A percentile compares a stretch with the other conserved stretches of the same genome.
phyloP scores from a whole-genome alignment of 1,284 basidiomycete genomes.

The Earliella scabrosa region DNA sequence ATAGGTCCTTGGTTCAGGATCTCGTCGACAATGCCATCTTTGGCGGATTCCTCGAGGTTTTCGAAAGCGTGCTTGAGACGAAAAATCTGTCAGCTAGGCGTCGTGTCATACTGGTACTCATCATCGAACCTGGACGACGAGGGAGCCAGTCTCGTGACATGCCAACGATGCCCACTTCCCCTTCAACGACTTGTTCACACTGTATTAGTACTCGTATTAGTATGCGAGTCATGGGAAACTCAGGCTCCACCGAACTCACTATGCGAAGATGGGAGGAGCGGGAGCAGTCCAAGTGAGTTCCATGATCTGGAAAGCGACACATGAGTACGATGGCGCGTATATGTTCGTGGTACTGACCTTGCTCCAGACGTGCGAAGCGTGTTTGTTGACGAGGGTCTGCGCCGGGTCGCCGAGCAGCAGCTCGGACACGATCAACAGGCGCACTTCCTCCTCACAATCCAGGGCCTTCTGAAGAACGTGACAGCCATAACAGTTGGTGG shows the following conservation, averaged over 20 bases:
- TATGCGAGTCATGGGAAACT: too few species aligned
- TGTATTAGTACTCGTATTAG: too few species aligned
- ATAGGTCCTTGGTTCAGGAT: conserved; percentile 69
- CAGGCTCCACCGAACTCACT: too few species aligned
- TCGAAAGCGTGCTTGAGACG: conserved; percentile 77
- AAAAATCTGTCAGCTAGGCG: too few species aligned
- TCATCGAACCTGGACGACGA: conserved; percentile 79
- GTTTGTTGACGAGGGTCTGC: conserved; percentile 83
- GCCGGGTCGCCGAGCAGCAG: conserved; percentile 80
- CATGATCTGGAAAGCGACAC: conserved; percentile 71
- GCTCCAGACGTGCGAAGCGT: conserved; percentile 87
- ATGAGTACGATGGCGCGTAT: background rate
- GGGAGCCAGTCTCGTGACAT: conserved; percentile 86
- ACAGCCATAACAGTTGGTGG: conserved; percentile 85
- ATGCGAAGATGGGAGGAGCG: conserved; percentile 82
- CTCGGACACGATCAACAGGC: conserved; percentile 79
- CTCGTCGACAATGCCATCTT: conserved; percentile 81
- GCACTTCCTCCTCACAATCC: conserved; percentile 83
- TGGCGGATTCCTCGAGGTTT: conserved; percentile 80
- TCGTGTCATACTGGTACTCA: too few species aligned
- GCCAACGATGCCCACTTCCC: conserved; percentile 86
- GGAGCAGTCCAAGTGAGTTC: conserved; percentile 82
- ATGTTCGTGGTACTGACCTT: conserved; percentile 59
- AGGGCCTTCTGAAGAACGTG: conserved; percentile 88
- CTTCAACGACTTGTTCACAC: conserved; percentile 81